These are phyloP conservation scores for Candida insectalens DNA, from an alignment of 805 yeast genomes.

Conservation along the genomic window DNA sequence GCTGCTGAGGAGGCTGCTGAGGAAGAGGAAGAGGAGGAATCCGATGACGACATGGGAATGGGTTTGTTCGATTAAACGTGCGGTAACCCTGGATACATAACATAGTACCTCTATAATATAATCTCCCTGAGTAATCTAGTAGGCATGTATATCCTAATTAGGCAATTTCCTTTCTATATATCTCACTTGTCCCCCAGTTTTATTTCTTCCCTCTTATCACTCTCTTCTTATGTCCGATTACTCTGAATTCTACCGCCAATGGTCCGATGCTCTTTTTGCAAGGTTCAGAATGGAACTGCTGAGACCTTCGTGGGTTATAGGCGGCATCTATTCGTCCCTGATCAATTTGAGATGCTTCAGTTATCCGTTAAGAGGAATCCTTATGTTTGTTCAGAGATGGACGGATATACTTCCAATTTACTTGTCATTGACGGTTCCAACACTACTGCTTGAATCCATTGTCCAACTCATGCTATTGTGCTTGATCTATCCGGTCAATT, in stretches of 20 bases:
- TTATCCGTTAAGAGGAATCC: slow-evolving; percentile 19
- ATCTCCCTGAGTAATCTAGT: too few relatives aligned
- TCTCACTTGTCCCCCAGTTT: not conserved
- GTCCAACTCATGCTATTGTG: slow-evolving; percentile 10
- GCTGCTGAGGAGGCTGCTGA: slow-evolving; percentile 49
- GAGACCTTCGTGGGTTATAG: slow-evolving; percentile 12
- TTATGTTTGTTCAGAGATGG: slow-evolving; percentile 14
- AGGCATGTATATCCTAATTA: not conserved
- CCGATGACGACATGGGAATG: slow-evolving; percentile 43
- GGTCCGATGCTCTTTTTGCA: slow-evolving; percentile 6
- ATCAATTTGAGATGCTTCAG: slow-evolving; percentile 1
- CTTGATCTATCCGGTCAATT: slow-evolving; percentile 16
- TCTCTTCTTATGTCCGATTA: too few relatives aligned
- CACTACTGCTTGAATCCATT: slow-evolving; percentile 12
- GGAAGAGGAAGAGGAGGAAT: slow-evolving; percentile 44
- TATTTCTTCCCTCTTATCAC: not conserved
- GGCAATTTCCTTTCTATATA: not conserved
- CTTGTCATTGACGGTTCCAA: slow-evolving; percentile 15
- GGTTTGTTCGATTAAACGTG: slow-evolving; percentile 87
- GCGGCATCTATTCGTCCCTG: slow-evolving; percentile 5
- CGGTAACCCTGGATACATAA: not conserved
- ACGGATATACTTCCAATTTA: slow-evolving; percentile 19
- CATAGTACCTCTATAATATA: too few relatives aligned
- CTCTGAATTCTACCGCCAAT: slow-evolving; percentile 1
- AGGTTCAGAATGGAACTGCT: slow-evolving; percentile 13